Conservation (phyloP, 202 grass and related monocot species). For the Setaria italica region DNA sequence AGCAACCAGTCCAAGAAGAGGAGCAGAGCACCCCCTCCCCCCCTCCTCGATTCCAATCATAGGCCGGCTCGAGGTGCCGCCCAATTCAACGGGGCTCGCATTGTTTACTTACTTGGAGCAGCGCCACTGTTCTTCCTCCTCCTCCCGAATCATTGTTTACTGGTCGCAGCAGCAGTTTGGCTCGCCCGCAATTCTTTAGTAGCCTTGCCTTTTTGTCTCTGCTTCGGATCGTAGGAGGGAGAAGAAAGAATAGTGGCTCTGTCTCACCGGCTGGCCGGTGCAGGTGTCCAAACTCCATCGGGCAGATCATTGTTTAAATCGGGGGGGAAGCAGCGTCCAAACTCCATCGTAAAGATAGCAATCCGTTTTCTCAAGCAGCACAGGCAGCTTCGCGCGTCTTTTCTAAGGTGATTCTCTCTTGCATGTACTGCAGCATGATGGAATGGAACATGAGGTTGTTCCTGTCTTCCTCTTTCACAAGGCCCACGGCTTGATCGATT, state of each 20-base stretch:
- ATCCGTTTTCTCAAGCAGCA: no score
- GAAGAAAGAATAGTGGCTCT: slow-evolving; percentile 17
- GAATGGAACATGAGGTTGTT: no score
- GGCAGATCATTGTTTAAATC: slow-evolving; percentile 25
- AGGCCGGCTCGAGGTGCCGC: slow-evolving; percentile 63
- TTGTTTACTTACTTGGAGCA: not conserved
- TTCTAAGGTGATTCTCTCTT: slow-evolving; percentile 15
- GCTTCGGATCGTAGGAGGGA: not conserved
- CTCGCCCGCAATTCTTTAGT: not conserved
- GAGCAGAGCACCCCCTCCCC: not conserved
- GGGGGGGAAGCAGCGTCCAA: slow-evolving; percentile 19
- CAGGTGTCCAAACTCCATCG: not conserved
- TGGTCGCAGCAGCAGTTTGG: not conserved
- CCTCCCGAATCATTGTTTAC: not conserved
- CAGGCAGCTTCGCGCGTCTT: no score
- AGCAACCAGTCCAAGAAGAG: slow-evolving; percentile 1
- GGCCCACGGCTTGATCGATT: no score
- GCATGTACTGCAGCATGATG: no score
- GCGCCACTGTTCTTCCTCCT: not conserved
- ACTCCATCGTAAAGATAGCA: no score
- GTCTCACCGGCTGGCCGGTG: slow-evolving; percentile 36
- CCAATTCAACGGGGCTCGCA: slow-evolving; percentile 37
- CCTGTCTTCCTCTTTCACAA: no score
- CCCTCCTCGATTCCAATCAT: slow-evolving; percentile 37
- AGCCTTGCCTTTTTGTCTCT: not conserved